Conservation (phyloP, 2,329 filamentous ascomycete genomes). For the Aspergillus quadricinctus region DNA sequence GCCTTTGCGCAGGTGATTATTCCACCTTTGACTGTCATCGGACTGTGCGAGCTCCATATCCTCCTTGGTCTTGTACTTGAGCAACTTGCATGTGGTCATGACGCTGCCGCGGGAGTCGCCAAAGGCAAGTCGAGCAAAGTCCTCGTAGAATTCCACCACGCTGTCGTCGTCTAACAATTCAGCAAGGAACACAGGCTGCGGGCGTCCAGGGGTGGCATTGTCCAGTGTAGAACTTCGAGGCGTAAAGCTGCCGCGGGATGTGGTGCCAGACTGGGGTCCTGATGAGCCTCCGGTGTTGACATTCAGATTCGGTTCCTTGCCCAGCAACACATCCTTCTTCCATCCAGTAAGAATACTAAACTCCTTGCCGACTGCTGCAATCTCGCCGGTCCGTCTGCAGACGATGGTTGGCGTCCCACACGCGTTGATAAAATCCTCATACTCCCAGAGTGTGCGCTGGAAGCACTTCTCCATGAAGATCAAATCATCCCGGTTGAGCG, state of each 20-base stretch:
- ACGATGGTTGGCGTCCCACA: constrained; percentile 89
- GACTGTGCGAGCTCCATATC: constrained; percentile 39
- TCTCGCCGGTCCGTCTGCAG: constrained; percentile 84
- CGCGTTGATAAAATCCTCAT: constrained; percentile 85
- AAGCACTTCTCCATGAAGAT: constrained; percentile 98
- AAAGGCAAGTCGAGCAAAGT: constrained; percentile 89
- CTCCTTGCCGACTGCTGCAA: constrained; percentile 94
- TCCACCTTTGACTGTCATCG: constrained; percentile 46
- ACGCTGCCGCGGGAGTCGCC: constrained; percentile 84
- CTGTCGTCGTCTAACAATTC: constrained; percentile 91
- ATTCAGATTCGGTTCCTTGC: constrained; percentile 82
- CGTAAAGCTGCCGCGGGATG: constrained; percentile 46
- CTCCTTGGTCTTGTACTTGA: constrained; percentile 83
- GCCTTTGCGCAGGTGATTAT: constrained; percentile 41
- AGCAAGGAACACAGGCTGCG: constrained; percentile 81
- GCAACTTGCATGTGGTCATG: constrained; percentile 74
- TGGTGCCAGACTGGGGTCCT: constrained; percentile 34
- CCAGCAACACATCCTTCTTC: constrained; percentile 83
- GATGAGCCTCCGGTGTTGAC: constrained; percentile 64
- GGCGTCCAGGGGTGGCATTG: constrained; percentile 43
- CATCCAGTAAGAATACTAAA: constrained; percentile 95
- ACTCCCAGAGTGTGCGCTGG: constrained; percentile 86
- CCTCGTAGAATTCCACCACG: constrained; percentile 91
- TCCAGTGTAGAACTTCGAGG: constrained; percentile 41
- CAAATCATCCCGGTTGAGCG: constrained; percentile 81